Base-by-base conservation (phyloP, 768 basidiomycete genomes). In the Termitomyces sp. region DNA sequence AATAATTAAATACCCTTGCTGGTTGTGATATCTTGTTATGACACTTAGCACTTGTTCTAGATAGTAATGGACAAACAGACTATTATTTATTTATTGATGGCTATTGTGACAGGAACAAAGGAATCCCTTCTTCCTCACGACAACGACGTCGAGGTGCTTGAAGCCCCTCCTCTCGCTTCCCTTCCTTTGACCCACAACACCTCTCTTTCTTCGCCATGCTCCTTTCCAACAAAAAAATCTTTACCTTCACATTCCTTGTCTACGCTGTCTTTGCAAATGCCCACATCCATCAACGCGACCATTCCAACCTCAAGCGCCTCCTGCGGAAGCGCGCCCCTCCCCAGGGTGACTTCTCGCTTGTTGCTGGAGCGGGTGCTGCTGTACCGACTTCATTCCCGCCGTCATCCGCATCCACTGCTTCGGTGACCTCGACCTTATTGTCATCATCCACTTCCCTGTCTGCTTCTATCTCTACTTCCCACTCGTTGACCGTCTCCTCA, bases 211-310 rank as follows among this genome's bases (percentile, higher is more conserved):
- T 55, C 67, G 67, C 66, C 71, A 89, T 87, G 86, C 74, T 79
- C 66, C 64, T 74, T 63, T 72, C 75, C 64, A 78, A 71, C 57
- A 63, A 71, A 64, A 70, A 70, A 67, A 75, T 72, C 64, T 66
- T 82, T 67, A 73, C 77, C 63, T 73, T 87, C 75, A 82, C 86
- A 65, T 76, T 91, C 80, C 67, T 90, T 80, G 75, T 84, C 67
- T 81, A 72, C 69, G 63, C 84, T 66, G 76, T 82, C 62, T 66
- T 90, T 68, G 70, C 78, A 56, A 68, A 75, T 58, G 71, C 74
- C 60, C 72, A 70, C 32, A 63, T 68, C 60, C 71, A 71, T 36
- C 84, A 76, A 52, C 82, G 82, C 63, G 80, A 80, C 70, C 85
- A 88, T 71, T 75, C 64, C 52, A 74, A 74, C 65, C 72, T 84